These are phyloP conservation scores for Starmerella bombicola DNA, from an alignment of 805 yeast species.

Conservation along the genomic window DNA sequence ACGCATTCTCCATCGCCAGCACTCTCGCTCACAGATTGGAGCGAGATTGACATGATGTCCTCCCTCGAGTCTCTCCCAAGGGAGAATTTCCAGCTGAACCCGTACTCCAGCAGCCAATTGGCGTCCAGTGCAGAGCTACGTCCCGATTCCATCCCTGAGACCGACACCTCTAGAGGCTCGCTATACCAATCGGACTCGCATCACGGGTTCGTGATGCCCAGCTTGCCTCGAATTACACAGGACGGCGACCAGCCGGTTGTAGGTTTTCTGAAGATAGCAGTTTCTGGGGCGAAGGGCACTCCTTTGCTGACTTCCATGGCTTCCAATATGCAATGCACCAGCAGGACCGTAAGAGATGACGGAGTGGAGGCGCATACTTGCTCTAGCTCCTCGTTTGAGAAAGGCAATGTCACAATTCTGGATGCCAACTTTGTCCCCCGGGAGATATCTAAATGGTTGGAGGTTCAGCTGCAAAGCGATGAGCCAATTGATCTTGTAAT, in stretches of 20 bases:
- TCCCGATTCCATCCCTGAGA: not conserved
- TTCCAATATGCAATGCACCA: not conserved
- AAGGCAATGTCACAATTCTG: conserved; percentile 4
- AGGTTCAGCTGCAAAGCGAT: conserved; percentile 3
- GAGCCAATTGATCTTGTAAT: conserved; percentile 9
- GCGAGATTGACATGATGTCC: conserved; percentile 15
- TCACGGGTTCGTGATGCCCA: conserved; percentile 12
- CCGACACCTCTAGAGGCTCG: not conserved
- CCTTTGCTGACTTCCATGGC: not conserved
- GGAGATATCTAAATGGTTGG: conserved; percentile 10
- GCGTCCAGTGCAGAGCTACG: not conserved
- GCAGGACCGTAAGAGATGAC: not conserved
- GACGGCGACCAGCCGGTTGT: conserved; percentile 1
- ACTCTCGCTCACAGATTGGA: conserved; percentile 4
- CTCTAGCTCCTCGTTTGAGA: conserved; percentile 8
- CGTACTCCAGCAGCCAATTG: not conserved
- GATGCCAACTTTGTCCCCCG: conserved; percentile 1
- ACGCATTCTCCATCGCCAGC: conserved; percentile 3
- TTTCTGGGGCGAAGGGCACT: conserved; percentile 1
- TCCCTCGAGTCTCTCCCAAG: conserved; percentile 11
- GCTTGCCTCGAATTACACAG: conserved; percentile 5
- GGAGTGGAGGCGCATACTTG: conserved; percentile 2
- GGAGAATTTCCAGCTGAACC: conserved; percentile 1
- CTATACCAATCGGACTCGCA: not conserved
- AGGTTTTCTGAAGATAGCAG: conserved; percentile 1